Conservation (phyloP, 768 basidiomycete genomes). For the Dictyophora rubrovolvata region DNA sequence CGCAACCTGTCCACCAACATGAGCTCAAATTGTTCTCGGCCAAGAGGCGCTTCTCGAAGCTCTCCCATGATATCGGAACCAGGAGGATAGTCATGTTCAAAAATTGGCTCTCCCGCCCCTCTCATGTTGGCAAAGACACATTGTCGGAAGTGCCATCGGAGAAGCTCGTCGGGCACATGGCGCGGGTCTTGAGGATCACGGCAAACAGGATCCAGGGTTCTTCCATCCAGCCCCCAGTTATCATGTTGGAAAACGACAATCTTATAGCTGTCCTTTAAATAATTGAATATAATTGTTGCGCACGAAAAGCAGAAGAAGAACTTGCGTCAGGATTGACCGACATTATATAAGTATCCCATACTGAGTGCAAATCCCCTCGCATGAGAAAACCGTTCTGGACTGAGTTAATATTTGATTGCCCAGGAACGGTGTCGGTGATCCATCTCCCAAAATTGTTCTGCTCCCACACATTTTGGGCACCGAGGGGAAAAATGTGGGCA, state of each 20-base stretch:
- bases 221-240: not conserved
- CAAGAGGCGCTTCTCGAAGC: not conserved
- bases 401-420: not conserved
- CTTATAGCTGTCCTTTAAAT: slow-evolving; percentile 19
- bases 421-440: no score
- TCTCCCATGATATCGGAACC: not conserved
- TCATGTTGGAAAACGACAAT: not conserved
- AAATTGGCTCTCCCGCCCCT: not conserved
- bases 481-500: not conserved
- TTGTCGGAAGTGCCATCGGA: not conserved
- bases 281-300: slow-evolving; percentile 29
- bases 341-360: no score
- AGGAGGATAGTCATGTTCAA: not conserved
- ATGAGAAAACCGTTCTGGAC: not conserved
- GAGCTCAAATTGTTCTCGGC: not conserved
- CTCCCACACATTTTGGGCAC: no score
- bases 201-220: not conserved
- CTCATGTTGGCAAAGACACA: not conserved
- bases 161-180: not conserved
- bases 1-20: not conserved
- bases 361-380: not conserved
- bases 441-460: no score
- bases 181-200: not conserved
- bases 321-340: not conserved
- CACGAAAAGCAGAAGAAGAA: not conserved